Evolutionary conservation across 2,329 filamentous ascomycete genomes (phyloP), one percentile per base, ranked within the genome.

Genomic region (Monosporascus sp.): DNA sequence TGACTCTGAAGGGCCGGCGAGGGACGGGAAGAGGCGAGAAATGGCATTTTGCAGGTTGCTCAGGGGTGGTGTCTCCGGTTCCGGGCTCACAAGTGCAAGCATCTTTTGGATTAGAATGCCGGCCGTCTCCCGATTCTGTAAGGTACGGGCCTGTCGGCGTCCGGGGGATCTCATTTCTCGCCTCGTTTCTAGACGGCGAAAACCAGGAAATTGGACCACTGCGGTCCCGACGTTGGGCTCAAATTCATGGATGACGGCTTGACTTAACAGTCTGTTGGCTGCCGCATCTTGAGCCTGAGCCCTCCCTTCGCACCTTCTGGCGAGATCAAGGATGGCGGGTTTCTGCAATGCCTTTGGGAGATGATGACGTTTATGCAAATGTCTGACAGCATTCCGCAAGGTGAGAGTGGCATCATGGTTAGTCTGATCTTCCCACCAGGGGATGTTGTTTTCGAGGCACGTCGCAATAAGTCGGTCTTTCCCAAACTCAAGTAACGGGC

Each of bases 381-480:
- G 74, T 35, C 93, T 83, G 38, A 97, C 76, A 0, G 93, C 85
- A 64, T 99, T 99, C 38, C 94, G 82, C 45, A 79, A 72, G 0
- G 94, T 96, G 54, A 95, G 72, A 0, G 86, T 91, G 8, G 77
- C 79, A 63, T 97, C 88, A 17, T 76, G 70, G 65, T 99, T 99
- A 2, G 92, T 97, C 43, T 77, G 73, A 67, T 99, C 94, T 66
- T 94, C 89, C 58, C 91, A 89, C 88, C 90, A 97, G 1, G 74
- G 72, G 9, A 95, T 72, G 0, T 76, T 71, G 58, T 85, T 79
- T n/a, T 79, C 75, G 56, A 85, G 69, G 64, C 93, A 97, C 0
- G 89, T 91, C 2, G 84, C 82, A 44, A 87, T 78, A n/a, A 97
- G 76, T 37, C 86, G 76, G 49, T 82, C 77, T 71, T 97, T 95